Conservation (phyloP, 2,329 filamentous ascomycete genomes). For the Diaporthe citriasiana region DNA sequence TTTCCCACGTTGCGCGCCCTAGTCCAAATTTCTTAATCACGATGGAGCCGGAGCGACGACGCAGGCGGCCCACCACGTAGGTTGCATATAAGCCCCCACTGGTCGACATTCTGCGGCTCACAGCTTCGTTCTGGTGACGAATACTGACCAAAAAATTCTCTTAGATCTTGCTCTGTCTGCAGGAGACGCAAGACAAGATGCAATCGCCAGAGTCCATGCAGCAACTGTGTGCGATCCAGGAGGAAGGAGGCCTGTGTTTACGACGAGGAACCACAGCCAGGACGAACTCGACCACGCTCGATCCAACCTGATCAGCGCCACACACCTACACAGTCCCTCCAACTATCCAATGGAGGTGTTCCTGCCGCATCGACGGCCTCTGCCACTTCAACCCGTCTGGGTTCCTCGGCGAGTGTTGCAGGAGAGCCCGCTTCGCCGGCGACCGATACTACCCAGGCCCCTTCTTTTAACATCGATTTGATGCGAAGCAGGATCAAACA, state of each 20-base stretch:
- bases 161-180: conserved; percentile 55
- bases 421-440: conserved; percentile 39
- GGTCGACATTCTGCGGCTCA: not conserved
- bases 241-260: conserved; percentile 52
- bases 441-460: conserved; percentile 38
- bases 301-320: not conserved
- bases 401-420: not conserved
- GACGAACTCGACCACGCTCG: not conserved
- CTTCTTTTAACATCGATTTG: conserved; percentile 51
- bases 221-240: conserved; percentile 57
- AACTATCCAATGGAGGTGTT: not conserved
- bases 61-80: conserved; percentile 40
- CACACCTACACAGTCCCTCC: not conserved
- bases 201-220: conserved; percentile 58
- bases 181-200: conserved; percentile 60
- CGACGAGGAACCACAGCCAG: conserved; percentile 43
- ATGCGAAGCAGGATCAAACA: conserved; percentile 57
- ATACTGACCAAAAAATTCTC: not conserved
- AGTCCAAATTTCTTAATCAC: not conserved
- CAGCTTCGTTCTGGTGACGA: not conserved
- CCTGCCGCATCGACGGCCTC: not conserved
- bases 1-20: not conserved
- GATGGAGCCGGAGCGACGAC: conserved; percentile 43
- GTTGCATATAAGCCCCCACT: not conserved
- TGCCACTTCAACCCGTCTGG: not conserved